phyloP scores from a whole-genome alignment of 495 filamentous ascomycete genomes.

The Durotheca rogersii region DNA sequence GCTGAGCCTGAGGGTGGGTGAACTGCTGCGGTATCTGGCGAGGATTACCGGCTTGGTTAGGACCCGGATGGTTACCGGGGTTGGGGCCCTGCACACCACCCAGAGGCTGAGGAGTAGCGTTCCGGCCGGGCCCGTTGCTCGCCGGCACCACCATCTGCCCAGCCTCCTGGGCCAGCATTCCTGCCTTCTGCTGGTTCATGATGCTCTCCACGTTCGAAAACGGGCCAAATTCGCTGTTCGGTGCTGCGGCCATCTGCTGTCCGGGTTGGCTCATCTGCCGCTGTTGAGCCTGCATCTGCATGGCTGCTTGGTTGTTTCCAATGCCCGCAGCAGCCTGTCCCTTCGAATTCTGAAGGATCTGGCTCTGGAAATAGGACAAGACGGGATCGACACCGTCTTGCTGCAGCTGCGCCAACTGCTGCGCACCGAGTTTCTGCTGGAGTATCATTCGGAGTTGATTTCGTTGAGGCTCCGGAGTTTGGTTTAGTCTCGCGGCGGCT shows the following conservation, averaged over 20 bases:
- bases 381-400: slow-evolving; percentile 42
- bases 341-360: slow-evolving; percentile 36
- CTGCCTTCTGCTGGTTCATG: slow-evolving; percentile 49
- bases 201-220: slow-evolving; percentile 51
- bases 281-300: slow-evolving; percentile 37
- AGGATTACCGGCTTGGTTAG: slow-evolving; percentile 37
- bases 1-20: slow-evolving; percentile 40
- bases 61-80: slow-evolving; percentile 36
- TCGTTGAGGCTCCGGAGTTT: slow-evolving; percentile 37
- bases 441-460: slow-evolving; percentile 35
- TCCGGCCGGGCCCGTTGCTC: slow-evolving; percentile 46
- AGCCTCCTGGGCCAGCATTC: slow-evolving; percentile 47
- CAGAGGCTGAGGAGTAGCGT: slow-evolving; percentile 44
- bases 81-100: slow-evolving; percentile 40
- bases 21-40: slow-evolving; percentile 43
- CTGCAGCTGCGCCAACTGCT: slow-evolving; percentile 38
- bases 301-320: slow-evolving; percentile 27
- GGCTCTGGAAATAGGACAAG: slow-evolving; percentile 43
- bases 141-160: slow-evolving; percentile 55
- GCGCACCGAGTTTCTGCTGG: slow-evolving; percentile 31
- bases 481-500: slow-evolving; percentile 28
- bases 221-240: slow-evolving; percentile 40
- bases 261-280: slow-evolving; percentile 40
- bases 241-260: slow-evolving; percentile 36
- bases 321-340: slow-evolving; percentile 23